Evolutionary conservation across 371 early-diverging fungal genomes (phyloP).

Genomic region (Syncephalastrum sp.): DNA sequence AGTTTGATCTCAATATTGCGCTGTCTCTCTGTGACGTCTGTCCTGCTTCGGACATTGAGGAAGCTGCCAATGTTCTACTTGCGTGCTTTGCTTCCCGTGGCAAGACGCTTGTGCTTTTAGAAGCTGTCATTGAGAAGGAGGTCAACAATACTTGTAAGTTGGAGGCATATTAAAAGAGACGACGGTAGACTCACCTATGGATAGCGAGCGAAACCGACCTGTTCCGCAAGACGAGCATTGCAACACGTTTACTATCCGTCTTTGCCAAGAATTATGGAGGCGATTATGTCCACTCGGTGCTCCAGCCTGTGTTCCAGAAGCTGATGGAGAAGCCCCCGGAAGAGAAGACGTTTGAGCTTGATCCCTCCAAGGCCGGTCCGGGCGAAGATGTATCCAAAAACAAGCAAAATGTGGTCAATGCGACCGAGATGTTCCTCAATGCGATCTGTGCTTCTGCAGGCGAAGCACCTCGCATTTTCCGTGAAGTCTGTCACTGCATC

Average conservation of each 20-base stretch:
- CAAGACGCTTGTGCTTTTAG: conserved; percentile 69
- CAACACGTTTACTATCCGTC: conserved; percentile 80
- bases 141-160: conserved; percentile 69
- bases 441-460: conserved; percentile 75
- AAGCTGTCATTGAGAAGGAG: conserved; percentile 82
- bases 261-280: conserved; percentile 82
- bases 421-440: conserved; percentile 80
- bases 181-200: conserved; percentile 9
- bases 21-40: conserved; percentile 86
- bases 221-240: conserved; percentile 90
- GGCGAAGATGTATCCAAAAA: conserved; percentile 69
- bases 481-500: conserved; percentile 82
- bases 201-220: conserved; percentile 79
- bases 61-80: conserved; percentile 76
- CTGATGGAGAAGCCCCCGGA: conserved; percentile 51
- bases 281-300: conserved; percentile 77
- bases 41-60: conserved; percentile 85
- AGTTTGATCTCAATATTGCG: conserved; percentile 70
- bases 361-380: conserved; percentile 73
- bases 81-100: conserved; percentile 80
- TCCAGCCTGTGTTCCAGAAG: conserved; percentile 73
- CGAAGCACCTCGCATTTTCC: conserved; percentile 71
- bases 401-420: conserved; percentile 73
- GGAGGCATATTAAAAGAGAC: neutral
- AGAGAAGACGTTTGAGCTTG: conserved; percentile 72